phyloP scores from a whole-genome alignment of 495 filamentous ascomycete species.

The Rusavskia elegans region DNA sequence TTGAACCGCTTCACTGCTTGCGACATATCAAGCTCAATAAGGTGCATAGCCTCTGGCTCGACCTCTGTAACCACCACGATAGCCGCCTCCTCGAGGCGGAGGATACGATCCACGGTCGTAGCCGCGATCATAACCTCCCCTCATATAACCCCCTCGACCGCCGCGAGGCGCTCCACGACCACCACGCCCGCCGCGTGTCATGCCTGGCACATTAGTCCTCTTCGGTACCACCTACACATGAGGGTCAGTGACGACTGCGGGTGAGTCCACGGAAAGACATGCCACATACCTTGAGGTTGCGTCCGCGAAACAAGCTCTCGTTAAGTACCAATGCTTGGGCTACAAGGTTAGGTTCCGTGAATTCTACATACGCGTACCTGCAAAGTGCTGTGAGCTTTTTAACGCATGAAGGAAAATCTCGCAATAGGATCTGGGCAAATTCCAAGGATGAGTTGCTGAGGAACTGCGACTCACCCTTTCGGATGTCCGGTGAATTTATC shows the following conservation, averaged over 20 bases:
- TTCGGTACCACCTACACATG: slow-evolving; percentile 70
- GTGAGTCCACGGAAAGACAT: not conserved
- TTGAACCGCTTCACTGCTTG: not conserved
- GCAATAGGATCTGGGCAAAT: not conserved
- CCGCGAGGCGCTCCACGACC: slow-evolving; percentile 27
- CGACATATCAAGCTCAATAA: slow-evolving; percentile 38
- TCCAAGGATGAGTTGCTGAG: slow-evolving; percentile 4
- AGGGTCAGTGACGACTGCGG: slow-evolving; percentile 6
- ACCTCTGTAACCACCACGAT: slow-evolving; percentile 65
- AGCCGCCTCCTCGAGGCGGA: slow-evolving; percentile 43
- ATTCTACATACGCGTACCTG: slow-evolving; percentile 98
- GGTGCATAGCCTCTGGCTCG: slow-evolving; percentile 68
- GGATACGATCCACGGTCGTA: not conserved
- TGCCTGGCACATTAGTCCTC: slow-evolving; percentile 90
- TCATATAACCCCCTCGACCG: slow-evolving; percentile 44
- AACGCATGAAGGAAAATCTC: not conserved
- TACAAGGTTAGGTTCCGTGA: slow-evolving; percentile 85
- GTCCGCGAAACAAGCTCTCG: slow-evolving; percentile 88
- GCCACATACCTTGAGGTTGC: slow-evolving; percentile 70
- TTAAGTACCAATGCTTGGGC: slow-evolving; percentile 89
- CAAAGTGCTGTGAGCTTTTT: slow-evolving; percentile 30
- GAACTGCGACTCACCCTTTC: slow-evolving; percentile 63
- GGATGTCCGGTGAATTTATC: slow-evolving; percentile 98
- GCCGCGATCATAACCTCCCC: slow-evolving; percentile 34
- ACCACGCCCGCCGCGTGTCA: slow-evolving; percentile 68